These are phyloP conservation scores for Xylariales sp. DNA, from an alignment of 2,329 filamentous ascomycete species.

Conservation along the genomic window DNA sequence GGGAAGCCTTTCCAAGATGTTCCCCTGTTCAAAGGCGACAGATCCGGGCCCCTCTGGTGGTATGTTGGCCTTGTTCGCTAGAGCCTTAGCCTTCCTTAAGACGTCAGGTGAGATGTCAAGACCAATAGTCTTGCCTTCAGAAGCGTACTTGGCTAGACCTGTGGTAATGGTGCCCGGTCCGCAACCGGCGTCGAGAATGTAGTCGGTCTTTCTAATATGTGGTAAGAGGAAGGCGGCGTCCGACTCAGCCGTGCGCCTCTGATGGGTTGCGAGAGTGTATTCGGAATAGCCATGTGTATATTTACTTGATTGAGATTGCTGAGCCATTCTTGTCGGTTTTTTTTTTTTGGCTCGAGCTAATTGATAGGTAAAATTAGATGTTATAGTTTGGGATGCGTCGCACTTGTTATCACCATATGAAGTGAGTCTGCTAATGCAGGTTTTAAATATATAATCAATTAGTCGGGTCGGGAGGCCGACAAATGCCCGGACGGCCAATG, in stretches of 20 bases:
- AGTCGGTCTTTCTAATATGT: constrained; percentile 30
- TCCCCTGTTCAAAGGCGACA: constrained; percentile 25
- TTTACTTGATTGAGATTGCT: no score
- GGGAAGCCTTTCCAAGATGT: constrained; percentile 30
- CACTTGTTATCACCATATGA: no score
- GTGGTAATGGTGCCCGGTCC: constrained; percentile 45
- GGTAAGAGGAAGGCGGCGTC: constrained; percentile 39
- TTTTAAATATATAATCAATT: no score
- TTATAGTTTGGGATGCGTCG: no score
- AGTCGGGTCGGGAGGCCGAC: no score
- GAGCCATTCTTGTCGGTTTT: no score
- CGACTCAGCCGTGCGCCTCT: constrained; percentile 35
- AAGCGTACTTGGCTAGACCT: constrained; percentile 33
- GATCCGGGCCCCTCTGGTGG: not conserved
- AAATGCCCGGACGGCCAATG: no score
- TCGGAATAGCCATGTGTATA: constrained; percentile 36
- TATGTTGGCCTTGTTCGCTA: not conserved
- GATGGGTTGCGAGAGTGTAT: constrained; percentile 31
- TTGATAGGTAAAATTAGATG: no score
- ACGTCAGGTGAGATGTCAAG: constrained; percentile 30
- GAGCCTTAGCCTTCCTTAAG: constrained; percentile 22
- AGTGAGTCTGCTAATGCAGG: no score
- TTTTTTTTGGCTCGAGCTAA: no score
- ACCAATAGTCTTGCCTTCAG: constrained; percentile 33
- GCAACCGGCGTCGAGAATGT: constrained; percentile 45